Percentiles rank a stretch among this genome's conserved stretches.
Evolutionary conservation across 1,139 yeast genomes (phyloP).

Genomic region (Yamadazyma friedrichii): DNA sequence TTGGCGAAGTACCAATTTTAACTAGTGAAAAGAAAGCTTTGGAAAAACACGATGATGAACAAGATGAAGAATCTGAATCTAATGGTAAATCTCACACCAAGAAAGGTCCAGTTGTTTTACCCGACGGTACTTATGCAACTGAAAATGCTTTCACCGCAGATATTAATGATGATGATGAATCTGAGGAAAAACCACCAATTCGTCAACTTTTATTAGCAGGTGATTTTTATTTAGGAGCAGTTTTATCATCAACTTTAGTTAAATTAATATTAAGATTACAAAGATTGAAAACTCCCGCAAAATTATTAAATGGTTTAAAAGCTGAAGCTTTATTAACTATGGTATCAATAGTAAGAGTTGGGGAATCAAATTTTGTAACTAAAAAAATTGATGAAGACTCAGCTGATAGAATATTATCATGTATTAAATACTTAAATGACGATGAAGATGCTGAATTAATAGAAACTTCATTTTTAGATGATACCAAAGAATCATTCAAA

Average conservation of each 20-base stretch:
- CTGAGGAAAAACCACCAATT: slow-evolving; percentile 62
- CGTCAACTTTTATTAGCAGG: slow-evolving; percentile 83
- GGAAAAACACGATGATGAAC: slow-evolving; percentile 33
- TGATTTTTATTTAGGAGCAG: slow-evolving; percentile 88
- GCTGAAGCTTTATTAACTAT: slow-evolving; percentile 94
- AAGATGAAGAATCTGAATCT: slow-evolving; percentile 29
- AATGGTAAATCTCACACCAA: slow-evolving; percentile 19
- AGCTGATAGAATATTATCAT: slow-evolving; percentile 83
- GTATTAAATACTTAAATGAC: slow-evolving; percentile 74
- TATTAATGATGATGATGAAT: slow-evolving; percentile 25
- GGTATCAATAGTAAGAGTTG: slow-evolving; percentile 89
- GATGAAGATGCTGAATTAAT: slow-evolving; percentile 52
- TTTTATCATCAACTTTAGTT: slow-evolving; percentile 82
- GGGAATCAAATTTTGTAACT: slow-evolving; percentile 73
- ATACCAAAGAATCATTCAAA: slow-evolving; percentile 81
- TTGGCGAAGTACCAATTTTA: slow-evolving; percentile 91
- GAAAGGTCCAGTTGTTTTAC: slow-evolving; percentile 79
- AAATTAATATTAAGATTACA: slow-evolving; percentile 82
- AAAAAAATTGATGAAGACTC: slow-evolving; percentile 94
- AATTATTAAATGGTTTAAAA: slow-evolving; percentile 74
- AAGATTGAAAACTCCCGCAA: slow-evolving; percentile 52
- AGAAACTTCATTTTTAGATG: slow-evolving; percentile 78
- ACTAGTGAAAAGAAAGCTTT: slow-evolving; percentile 62
- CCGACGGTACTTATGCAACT: slow-evolving; percentile 98
- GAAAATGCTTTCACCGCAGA: slow-evolving; percentile 78